A percentile compares a stretch with the other conserved stretches of the same genome.
Evolutionary conservation across 2,329 filamentous ascomycete species (phyloP).

Genomic region (Lachnellula hyalina): DNA sequence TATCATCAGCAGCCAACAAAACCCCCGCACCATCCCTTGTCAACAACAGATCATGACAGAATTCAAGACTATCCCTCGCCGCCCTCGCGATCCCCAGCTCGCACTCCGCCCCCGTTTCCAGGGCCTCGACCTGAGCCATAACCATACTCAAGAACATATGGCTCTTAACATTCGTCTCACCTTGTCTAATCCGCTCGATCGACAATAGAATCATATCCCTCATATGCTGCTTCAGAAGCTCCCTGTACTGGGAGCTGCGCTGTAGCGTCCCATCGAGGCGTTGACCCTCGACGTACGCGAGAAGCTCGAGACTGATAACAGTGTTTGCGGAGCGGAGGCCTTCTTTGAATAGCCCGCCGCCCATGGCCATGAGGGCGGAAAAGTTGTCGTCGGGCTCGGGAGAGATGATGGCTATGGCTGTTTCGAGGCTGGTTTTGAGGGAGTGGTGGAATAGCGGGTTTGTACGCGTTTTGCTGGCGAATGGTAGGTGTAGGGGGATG

Average conservation of each 20-base stretch:
- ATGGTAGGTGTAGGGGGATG: conserved; percentile 46
- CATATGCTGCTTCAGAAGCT: conserved; percentile 16
- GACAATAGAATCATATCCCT: conserved; percentile 27
- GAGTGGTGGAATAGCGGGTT: conserved; percentile 45
- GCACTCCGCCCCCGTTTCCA: not conserved
- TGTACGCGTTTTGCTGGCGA: conserved; percentile 35
- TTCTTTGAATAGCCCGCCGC: conserved; percentile 38
- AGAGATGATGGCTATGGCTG: conserved; percentile 26
- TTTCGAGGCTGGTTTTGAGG: conserved; percentile 39
- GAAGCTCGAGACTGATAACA: conserved; percentile 37
- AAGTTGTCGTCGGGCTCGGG: conserved; percentile 28
- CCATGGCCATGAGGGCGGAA: conserved; percentile 34
- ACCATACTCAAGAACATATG: conserved; percentile 32
- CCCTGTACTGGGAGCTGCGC: conserved; percentile 28
- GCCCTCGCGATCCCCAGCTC: not conserved
- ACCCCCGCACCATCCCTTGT: not conserved
- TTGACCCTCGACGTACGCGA: conserved; percentile 37
- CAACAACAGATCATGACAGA: not conserved
- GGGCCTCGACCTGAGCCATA: conserved; percentile 19
- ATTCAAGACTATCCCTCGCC: not conserved
- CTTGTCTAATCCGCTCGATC: conserved; percentile 32
- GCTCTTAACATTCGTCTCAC: conserved; percentile 40
- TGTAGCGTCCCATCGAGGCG: conserved; percentile 21
- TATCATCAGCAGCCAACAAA: not conserved
- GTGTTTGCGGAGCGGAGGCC: conserved; percentile 32